Percentiles rank a stretch among this genome's conserved stretches.
Conservation (phyloP, 2,329 filamentous ascomycete genomes). For the Sarocladiaceae sp. region DNA sequence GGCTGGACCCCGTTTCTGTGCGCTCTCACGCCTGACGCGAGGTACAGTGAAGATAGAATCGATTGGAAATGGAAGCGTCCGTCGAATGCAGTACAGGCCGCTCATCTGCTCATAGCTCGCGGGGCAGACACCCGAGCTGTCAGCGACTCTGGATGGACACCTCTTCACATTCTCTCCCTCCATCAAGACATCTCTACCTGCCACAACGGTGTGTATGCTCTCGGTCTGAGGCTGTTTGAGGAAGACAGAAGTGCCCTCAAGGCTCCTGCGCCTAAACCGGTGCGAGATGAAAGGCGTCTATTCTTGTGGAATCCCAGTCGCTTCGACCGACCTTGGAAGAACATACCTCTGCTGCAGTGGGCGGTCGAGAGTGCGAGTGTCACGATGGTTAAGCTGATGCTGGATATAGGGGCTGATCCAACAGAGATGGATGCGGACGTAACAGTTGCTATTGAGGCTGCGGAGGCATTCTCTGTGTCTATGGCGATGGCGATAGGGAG, state of each 20-base stretch:
- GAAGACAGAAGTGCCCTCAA: background rate
- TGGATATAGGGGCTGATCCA: no score
- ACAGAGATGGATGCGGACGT: no score
- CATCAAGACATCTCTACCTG: background rate
- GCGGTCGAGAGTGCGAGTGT: no score
- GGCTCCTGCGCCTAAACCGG: background rate
- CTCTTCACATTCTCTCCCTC: background rate
- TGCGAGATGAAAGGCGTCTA: background rate
- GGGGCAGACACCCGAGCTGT: background rate
- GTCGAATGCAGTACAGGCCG: background rate
- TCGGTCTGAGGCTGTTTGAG: background rate
- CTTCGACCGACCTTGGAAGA: background rate
- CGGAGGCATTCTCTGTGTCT: no score
- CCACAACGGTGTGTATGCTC: background rate
- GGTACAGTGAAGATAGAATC: background rate
- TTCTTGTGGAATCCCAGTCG: background rate
- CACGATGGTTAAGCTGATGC: no score
- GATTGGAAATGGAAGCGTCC: background rate
- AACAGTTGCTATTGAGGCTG: no score
- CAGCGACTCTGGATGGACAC: background rate
- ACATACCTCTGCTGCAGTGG: background rate
- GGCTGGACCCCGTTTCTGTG: background rate
- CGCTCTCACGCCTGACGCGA: background rate
- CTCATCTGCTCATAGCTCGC: background rate
- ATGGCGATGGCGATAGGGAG: no score